phyloP scores from a whole-genome alignment of 371 early-diverging fungal genomes.

The Umbelopsis sp. region DNA sequence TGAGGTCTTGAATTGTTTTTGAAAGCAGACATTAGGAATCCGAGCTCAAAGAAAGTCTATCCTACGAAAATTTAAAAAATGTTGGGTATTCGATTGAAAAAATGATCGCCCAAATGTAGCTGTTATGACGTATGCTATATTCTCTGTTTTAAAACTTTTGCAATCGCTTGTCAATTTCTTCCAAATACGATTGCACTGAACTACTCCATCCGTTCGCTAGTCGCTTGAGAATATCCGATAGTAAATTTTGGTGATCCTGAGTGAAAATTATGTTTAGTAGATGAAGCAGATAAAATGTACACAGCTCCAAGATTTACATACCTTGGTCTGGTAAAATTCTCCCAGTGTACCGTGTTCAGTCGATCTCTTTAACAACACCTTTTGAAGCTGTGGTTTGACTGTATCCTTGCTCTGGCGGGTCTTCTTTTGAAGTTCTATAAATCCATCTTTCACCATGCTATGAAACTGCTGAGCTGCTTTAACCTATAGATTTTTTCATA shows the following conservation, averaged over 20 bases:
- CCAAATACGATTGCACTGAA: conserved; percentile 31
- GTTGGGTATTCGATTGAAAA: neutral
- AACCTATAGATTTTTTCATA: neutral
- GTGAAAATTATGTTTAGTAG: neutral
- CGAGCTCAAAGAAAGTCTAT: neutral
- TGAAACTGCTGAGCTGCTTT: conserved; percentile 23
- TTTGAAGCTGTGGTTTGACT: conserved; percentile 41
- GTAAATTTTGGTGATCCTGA: conserved; percentile 27
- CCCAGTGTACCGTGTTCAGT: conserved; percentile 25
- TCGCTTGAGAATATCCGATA: conserved; percentile 33
- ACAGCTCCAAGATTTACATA: neutral
- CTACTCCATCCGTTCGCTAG: conserved; percentile 44
- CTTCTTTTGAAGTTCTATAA: conserved; percentile 33
- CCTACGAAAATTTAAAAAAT: neutral
- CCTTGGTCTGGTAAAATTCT: conserved; percentile 29
- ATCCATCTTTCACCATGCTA: conserved; percentile 27
- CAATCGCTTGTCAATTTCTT: conserved; percentile 46
- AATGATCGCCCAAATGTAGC: neutral
- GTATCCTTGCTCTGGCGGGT: conserved; percentile 31
- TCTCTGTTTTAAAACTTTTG: conserved; percentile 30
- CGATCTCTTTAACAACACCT: conserved; percentile 33
- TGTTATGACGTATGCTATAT: neutral
- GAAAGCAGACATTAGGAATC: conserved; percentile 1
- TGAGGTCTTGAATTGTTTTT: conserved; percentile 15
- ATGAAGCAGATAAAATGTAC: neutral